Evolutionary conservation across 2,329 filamentous ascomycete genomes (phyloP), one percentile per base, ranked within the genome.

Genomic region (Cladorrhinum sp.): DNA sequence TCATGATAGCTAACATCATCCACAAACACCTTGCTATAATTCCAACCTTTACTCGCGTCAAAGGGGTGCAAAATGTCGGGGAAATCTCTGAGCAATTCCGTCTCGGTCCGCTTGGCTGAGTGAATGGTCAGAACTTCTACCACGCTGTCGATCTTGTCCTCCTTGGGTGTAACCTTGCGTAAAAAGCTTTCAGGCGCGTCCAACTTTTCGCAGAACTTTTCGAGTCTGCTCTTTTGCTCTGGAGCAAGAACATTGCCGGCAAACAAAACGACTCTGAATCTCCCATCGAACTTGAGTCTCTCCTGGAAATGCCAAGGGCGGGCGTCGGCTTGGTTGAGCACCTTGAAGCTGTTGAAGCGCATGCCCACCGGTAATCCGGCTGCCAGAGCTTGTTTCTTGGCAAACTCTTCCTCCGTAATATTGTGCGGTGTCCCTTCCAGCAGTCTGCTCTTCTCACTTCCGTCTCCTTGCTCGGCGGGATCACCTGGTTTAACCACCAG

Each of bases 81-180:
- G 25, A 85, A 77, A 57, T 83, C 80, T 20, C 70, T 62, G 36
- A 82, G 69, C 6, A 85, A 68, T 55, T 84, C 80, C 0, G 81
- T 74, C 0, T 80, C 74, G 0, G 66, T 70, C 36, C 86, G 76
- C 23, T 76, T 77, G 0, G 83, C 76, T 2, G 79, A 78, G 69
- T 90, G 87, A 0, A 88, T 73, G 0, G 85, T 84, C 2, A 90
- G 69, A 0, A 89, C 74, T 29, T 89, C 85, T 32, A 90, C 77
- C 3, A 85, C 60, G 65, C 12, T 57, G 56, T 68, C 69, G 13
- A 67, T 63, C 1, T 38, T 58, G 24, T 60, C 36, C 3, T 50
- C 65, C 23, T 61, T 18, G 9, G 59, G 49, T 25, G 66, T 49
- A 54, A 76, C 76, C n/a, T 67, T 73, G n/a, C 62, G 71, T 13